Conservation (phyloP, 345 rosid genomes). For the Nasturtium officinale region DNA sequence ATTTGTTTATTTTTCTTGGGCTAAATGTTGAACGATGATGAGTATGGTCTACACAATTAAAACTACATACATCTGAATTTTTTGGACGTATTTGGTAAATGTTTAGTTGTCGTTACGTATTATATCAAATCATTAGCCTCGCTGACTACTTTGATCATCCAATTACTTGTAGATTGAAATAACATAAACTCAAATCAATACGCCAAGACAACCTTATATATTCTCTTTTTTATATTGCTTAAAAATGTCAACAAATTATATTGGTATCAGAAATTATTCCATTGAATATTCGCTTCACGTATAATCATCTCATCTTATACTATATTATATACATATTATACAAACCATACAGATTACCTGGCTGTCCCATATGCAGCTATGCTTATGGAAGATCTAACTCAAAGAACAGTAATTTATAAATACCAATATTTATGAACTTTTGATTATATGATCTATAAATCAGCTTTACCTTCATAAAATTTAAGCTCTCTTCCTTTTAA, state of each 20-base stretch:
- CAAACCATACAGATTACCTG: slow-evolving; percentile 12
- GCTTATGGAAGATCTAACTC: slow-evolving; percentile 25
- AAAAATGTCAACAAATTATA: neutral
- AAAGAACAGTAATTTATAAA: neutral
- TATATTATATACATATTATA: neutral
- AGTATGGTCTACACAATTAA: slow-evolving; percentile 3
- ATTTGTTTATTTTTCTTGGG: neutral
- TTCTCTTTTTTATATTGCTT: neutral
- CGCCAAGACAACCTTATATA: slow-evolving; percentile 27
- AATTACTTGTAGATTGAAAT: slow-evolving; percentile 24
- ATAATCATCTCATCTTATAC: neutral
- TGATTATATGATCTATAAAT: neutral
- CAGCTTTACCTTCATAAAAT: neutral
- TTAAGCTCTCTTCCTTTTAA: neutral
- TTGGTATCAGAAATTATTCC: slow-evolving; percentile 31
- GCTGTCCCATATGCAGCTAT: slow-evolving; percentile 27
- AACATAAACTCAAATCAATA: slow-evolving; percentile 8
- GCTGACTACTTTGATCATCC: slow-evolving; percentile 6
- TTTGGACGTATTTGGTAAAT: slow-evolving; percentile 7
- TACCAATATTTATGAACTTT: neutral
- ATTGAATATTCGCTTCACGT: slow-evolving; percentile 34
- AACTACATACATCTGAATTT: neutral
- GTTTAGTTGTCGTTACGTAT: slow-evolving; percentile 7
- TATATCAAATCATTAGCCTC: slow-evolving; percentile 11
- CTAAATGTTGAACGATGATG: slow-evolving; percentile 14